Evolutionary conservation across 2,329 filamentous ascomycete genomes (phyloP).

Genomic region (Orbilia javanica): DNA sequence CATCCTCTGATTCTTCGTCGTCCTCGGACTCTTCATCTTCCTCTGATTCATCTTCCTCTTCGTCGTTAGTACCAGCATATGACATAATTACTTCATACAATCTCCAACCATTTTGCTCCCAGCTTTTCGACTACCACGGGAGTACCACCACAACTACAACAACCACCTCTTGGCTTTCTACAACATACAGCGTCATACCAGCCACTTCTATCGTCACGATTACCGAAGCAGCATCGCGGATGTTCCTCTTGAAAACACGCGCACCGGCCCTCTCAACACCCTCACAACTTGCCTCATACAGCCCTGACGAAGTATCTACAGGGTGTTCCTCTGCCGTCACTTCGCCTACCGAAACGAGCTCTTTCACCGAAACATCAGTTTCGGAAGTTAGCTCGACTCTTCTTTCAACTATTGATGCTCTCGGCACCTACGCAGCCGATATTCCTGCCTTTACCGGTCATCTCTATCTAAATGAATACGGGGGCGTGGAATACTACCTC

Average conservation of each 20-base stretch:
- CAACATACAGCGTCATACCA: not conserved
- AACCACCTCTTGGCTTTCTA: not conserved
- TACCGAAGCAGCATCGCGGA: not conserved
- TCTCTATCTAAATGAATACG: not conserved
- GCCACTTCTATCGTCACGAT: not conserved
- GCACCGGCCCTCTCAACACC: not conserved
- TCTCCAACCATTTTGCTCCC: conserved; percentile 9
- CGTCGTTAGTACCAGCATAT: not conserved
- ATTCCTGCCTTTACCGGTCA: not conserved
- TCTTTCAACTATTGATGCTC: not conserved
- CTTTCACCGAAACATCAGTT: not conserved
- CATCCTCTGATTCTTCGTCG: not conserved
- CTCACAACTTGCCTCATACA: not conserved
- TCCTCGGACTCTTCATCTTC: not conserved
- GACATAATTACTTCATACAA: not conserved
- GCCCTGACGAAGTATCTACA: not conserved
- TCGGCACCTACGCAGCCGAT: not conserved
- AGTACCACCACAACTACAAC: not conserved
- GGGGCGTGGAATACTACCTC: not conserved
- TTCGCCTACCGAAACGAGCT: not conserved
- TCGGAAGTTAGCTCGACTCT: not conserved
- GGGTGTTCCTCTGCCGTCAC: conserved; percentile 3
- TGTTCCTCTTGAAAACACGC: not conserved
- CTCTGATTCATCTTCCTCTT: not conserved
- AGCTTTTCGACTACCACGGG: not conserved